These are phyloP conservation scores for Russula dissimulans DNA, from an alignment of 768 basidiomycete genomes.

Conservation along the genomic window DNA sequence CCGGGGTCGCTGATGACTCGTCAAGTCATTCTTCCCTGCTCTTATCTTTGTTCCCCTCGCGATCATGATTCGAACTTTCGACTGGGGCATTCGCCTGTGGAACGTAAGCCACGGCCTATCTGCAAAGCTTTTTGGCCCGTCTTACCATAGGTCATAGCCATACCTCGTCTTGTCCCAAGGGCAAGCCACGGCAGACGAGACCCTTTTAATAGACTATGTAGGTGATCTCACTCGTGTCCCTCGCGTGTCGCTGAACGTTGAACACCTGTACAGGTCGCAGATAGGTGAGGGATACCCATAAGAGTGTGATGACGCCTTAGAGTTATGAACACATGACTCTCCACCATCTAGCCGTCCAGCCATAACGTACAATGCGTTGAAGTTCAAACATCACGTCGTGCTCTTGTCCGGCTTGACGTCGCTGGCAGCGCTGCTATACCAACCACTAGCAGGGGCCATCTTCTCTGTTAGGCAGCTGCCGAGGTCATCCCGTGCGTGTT, in stretches of 20 bases:
- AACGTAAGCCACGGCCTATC: slow-evolving; percentile 35
- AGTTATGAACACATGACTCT: neutral
- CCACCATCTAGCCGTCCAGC: neutral
- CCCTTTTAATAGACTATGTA: slow-evolving; percentile 61
- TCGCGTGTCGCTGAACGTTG: neutral
- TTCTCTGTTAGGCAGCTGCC: slow-evolving; percentile 24
- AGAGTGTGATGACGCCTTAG: too few species aligned
- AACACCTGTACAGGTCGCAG: neutral
- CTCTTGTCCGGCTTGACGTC: slow-evolving; percentile 44
- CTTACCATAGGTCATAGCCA: slow-evolving; percentile 35
- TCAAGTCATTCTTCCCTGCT: slow-evolving; percentile 52
- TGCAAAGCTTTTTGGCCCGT: neutral
- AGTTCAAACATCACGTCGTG: slow-evolving; percentile 46
- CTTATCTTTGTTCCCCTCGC: slow-evolving; percentile 41
- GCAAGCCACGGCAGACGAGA: slow-evolving; percentile 43
- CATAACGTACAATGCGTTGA: slow-evolving; percentile 30
- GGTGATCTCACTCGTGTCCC: slow-evolving; percentile 17
- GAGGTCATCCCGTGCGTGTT: slow-evolving; percentile 27
- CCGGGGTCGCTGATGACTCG: neutral
- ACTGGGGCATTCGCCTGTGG: slow-evolving; percentile 47
- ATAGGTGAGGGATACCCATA: slow-evolving; percentile 3
- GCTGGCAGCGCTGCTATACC: slow-evolving; percentile 38
- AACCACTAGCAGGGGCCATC: slow-evolving; percentile 45
- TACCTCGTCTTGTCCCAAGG: slow-evolving; percentile 51
- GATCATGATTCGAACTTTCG: slow-evolving; percentile 40